These are phyloP conservation scores for Cladosporium velox DNA, from an alignment of 2,329 filamentous ascomycete species.

Conservation along the genomic window DNA sequence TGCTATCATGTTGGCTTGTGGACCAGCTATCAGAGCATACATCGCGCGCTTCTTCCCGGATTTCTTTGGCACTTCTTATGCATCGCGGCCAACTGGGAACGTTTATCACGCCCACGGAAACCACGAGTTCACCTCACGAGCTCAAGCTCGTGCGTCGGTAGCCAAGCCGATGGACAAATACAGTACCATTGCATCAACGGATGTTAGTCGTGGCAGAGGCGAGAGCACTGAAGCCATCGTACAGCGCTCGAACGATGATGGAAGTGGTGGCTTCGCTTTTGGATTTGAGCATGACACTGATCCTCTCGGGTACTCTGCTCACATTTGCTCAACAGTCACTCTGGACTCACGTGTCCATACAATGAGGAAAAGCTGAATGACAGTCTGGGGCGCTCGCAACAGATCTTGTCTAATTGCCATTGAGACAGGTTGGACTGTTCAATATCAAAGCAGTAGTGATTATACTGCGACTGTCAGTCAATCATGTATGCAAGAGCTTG, in stretches of 20 bases:
- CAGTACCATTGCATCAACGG: too few relatives aligned
- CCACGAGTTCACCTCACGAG: not conserved
- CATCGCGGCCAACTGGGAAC: constrained; percentile 10
- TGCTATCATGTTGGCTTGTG: constrained; percentile 56
- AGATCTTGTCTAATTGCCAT: not conserved
- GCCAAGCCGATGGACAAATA: too few relatives aligned
- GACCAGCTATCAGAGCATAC: constrained; percentile 55
- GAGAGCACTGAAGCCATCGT: too few relatives aligned
- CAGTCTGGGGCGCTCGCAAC: too few relatives aligned
- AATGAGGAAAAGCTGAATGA: too few relatives aligned
- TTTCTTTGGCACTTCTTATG: constrained; percentile 28
- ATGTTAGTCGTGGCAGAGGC: too few relatives aligned
- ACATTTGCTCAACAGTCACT: too few relatives aligned
- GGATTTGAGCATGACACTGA: too few relatives aligned
- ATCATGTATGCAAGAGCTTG: not conserved
- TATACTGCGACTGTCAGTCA: not conserved
- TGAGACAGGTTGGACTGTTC: not conserved
- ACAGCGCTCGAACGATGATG: too few relatives aligned
- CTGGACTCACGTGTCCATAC: too few relatives aligned
- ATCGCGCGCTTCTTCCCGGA: constrained; percentile 39
- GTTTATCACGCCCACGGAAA: constrained; percentile 3
- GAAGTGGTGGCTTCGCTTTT: too few relatives aligned
- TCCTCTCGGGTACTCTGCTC: too few relatives aligned
- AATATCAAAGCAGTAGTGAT: not conserved
- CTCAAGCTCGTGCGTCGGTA: not conserved